Conservation (phyloP, 139 green algal species). For the Coelastrella sp. region DNA sequence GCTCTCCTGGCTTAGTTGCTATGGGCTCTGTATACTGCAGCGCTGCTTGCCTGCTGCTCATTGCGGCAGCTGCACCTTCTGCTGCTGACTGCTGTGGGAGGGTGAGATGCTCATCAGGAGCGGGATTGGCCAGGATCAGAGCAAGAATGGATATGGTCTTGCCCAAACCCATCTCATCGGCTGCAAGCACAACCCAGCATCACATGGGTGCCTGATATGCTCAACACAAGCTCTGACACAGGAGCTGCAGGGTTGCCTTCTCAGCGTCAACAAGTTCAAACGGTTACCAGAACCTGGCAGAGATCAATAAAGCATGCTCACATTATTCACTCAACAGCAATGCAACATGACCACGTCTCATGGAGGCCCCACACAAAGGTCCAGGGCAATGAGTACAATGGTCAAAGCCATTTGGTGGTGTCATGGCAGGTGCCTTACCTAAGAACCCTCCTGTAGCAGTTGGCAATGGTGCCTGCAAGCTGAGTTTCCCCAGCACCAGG, state of each 20-base stretch:
- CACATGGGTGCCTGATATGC: neutral
- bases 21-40: neutral
- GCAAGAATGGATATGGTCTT: slow-evolving; percentile 21
- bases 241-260: neutral
- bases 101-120: slow-evolving; percentile 10
- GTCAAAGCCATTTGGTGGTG: no score
- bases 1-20: neutral
- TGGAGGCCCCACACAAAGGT: no score
- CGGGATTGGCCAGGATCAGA: slow-evolving; percentile 15
- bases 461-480: neutral
- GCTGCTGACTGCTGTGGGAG: neutral
- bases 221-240: neutral
- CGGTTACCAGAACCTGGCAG: no score
- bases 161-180: slow-evolving; percentile 29
- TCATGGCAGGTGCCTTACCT: slow-evolving; percentile 1
- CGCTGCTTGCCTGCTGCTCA: slow-evolving; percentile 6
- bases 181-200: neutral
- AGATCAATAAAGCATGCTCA: no score
- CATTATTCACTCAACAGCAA: no score
- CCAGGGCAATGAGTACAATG: no score
- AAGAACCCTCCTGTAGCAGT: slow-evolving; percentile 19
- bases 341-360: no score
- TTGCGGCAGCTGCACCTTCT: neutral
- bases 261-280: no score
- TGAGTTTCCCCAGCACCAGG: slow-evolving; percentile 10